Base-by-base conservation (phyloP, 2,329 filamentous ascomycete species). In the Scolecobasidium constrictum region DNA sequence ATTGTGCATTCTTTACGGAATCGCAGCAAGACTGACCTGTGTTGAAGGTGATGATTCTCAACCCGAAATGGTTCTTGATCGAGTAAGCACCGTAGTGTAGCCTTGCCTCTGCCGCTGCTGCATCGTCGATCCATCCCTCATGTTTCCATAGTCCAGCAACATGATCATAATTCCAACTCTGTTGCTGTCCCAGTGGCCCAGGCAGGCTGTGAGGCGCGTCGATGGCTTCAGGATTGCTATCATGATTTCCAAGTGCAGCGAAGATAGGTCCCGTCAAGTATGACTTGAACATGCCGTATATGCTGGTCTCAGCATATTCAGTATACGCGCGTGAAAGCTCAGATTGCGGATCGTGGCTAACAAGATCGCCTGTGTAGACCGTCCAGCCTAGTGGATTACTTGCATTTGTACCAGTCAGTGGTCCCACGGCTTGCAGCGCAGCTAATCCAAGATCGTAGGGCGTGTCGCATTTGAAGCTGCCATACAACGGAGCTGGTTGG, bases 91-190 rank as follows among this genome's bases (percentile, higher is more conserved):
- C 72, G 46, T 77, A 77, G 50, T 78, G 73, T 5, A 65, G 56
- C 3, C 63, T 56, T 3, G 73, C 73, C 51, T 73, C 52, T 3
- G 60, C 54, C 1, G 67, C 69, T 4, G 64, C 63, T 12, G 58
- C 49, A 9, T 55, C 53, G 45, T 65, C 62, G 39, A 77, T 65
- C 72, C 73, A 77, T 15, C 68, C 69, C 46, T 75, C 69, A 44
- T 75, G 66, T 48, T 68, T 59, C 73, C 73, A 77, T 0, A 77
- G 58, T 11, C 57, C 58, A n/a, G 72, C 63, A 13, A 77, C 60
- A 48, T 76, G 72, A 19, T 74, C 61, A 48, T 71, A 75, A 49
- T 76, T 75, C 73, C 73, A 77, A 41, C 67, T 72, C 48, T 72
- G 67, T 48, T 78, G 73, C 46, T 68, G 56, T 1, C 72, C 71